Evolutionary conservation across 805 yeast species (phyloP).

Genomic region (Teunomyces stri): DNA sequence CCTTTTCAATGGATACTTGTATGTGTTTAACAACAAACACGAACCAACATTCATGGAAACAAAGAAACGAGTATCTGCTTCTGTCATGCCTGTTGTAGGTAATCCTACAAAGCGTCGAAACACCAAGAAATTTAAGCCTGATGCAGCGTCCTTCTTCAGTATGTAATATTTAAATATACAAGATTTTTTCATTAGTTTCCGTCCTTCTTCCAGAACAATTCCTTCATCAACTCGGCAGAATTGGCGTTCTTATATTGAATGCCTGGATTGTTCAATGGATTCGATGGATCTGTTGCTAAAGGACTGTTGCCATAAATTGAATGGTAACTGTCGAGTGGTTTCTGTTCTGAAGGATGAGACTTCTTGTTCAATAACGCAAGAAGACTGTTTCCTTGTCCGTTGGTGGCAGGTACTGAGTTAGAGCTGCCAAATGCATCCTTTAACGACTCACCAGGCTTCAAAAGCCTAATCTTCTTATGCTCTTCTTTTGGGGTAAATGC

Average conservation of each 20-base stretch:
- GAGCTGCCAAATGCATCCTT: constrained; percentile 8
- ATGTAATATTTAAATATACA: constrained; percentile 7
- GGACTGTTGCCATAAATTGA: constrained; percentile 10
- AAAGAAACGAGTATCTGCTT: background rate
- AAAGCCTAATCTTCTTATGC: constrained; percentile 19
- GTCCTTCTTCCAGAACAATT: constrained; percentile 7
- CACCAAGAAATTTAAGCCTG: constrained; percentile 10
- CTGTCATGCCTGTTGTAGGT: background rate
- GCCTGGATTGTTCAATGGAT: background rate
- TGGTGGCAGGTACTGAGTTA: constrained; percentile 1
- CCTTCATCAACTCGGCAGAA: constrained; percentile 9
- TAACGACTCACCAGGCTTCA: constrained; percentile 29
- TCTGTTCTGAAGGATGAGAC: constrained; percentile 1
- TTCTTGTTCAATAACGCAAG: constrained; percentile 19
- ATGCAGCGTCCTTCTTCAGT: constrained; percentile 18
- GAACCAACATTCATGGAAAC: background rate
- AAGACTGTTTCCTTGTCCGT: constrained; percentile 19
- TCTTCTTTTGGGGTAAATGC: constrained; percentile 5
- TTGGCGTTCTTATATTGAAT: constrained; percentile 2
- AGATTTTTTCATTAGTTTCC: background rate
- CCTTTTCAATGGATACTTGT: background rate
- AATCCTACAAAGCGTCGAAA: background rate
- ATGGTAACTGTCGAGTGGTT: constrained; percentile 11
- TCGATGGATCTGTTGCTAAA: background rate
- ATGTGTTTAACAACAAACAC: background rate